Conservation (phyloP, 345 rosid species). For the Moringa oleifera region DNA sequence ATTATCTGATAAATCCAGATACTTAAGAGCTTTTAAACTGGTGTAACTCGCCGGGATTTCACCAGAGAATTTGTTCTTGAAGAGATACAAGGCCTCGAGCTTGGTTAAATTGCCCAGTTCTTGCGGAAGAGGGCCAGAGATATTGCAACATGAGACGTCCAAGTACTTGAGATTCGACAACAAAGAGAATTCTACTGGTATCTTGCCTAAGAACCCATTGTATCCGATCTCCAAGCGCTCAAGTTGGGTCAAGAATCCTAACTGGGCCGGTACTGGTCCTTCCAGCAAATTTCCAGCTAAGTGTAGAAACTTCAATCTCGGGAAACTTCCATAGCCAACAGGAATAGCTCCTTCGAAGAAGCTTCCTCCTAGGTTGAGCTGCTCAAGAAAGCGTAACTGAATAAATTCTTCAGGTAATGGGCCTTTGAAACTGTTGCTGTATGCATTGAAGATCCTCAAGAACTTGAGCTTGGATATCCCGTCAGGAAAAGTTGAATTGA, state of each 20-base stretch:
- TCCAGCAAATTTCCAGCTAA: constrained; percentile 67
- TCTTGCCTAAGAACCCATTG: constrained; percentile 46
- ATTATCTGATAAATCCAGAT: constrained; percentile 69
- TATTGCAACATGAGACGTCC: constrained; percentile 55
- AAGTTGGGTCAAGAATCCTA: constrained; percentile 55
- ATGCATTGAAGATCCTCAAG: constrained; percentile 59
- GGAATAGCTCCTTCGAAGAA: constrained; percentile 85
- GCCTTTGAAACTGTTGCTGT: constrained; percentile 76
- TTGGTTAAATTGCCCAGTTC: constrained; percentile 61
- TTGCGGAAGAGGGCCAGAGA: constrained; percentile 58
- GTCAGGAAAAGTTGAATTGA: constrained; percentile 63
- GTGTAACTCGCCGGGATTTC: constrained; percentile 62
- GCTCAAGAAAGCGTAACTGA: constrained; percentile 52
- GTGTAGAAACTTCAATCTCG: constrained; percentile 42
- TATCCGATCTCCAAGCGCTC: constrained; percentile 83
- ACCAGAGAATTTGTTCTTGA: constrained; percentile 50
- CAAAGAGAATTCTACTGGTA: constrained; percentile 53
- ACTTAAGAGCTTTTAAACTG: constrained; percentile 39
- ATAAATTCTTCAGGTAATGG: constrained; percentile 50
- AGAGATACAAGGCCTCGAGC: constrained; percentile 51
- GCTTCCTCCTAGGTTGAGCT: constrained; percentile 93
- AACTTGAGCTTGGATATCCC: constrained; percentile 77
- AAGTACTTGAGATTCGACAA: constrained; percentile 57
- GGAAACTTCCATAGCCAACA: constrained; percentile 45
- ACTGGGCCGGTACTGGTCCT: constrained; percentile 57